These are phyloP conservation scores for Elongisporangium senticosum DNA, from an alignment of 352 stramenopile species.

Conservation along the genomic window DNA sequence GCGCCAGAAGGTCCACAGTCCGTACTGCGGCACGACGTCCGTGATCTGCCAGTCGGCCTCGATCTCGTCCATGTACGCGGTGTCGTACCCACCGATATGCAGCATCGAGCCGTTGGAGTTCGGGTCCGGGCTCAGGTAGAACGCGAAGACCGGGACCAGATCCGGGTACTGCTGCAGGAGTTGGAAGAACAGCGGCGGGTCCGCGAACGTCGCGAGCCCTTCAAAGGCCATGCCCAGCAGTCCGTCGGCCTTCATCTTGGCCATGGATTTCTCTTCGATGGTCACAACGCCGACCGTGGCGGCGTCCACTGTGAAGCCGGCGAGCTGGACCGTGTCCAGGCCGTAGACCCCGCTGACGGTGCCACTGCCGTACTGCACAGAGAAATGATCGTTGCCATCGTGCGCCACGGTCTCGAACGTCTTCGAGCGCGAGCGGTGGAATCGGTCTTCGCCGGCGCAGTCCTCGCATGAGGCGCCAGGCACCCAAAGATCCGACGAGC, in stretches of 20 bases:
- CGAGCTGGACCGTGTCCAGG: slow-evolving; percentile 46
- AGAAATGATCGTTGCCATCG: slow-evolving; percentile 34
- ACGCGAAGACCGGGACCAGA: slow-evolving; percentile 90
- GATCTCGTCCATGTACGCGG: slow-evolving; percentile 36
- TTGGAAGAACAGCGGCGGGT: slow-evolving; percentile 65
- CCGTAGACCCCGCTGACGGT: slow-evolving; percentile 61
- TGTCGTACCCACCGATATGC: slow-evolving; percentile 65
- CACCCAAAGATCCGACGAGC: slow-evolving; percentile 76
- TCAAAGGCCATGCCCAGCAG: slow-evolving; percentile 96
- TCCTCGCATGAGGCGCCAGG: slow-evolving; percentile 41
- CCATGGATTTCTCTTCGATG: slow-evolving; percentile 68
- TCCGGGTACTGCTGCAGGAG: slow-evolving; percentile 56
- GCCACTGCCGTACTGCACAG: slow-evolving; percentile 71
- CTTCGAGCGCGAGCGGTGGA: slow-evolving; percentile 37
- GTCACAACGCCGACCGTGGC: slow-evolving; percentile 58
- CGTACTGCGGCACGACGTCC: slow-evolving; percentile 70
- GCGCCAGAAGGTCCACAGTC: slow-evolving; percentile 81
- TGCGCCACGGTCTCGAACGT: slow-evolving; percentile 24
- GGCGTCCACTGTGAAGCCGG: slow-evolving; percentile 34
- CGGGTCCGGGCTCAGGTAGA: slow-evolving; percentile 92
- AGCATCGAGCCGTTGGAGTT: slow-evolving; percentile 71
- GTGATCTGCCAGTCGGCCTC: slow-evolving; percentile 62
- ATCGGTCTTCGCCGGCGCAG: slow-evolving; percentile 51
- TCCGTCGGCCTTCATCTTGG: slow-evolving; percentile 88
- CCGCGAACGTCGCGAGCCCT: slow-evolving; percentile 80